phyloP scores from a whole-genome alignment of 805 yeast genomes.

The Osmozyma mogii region DNA sequence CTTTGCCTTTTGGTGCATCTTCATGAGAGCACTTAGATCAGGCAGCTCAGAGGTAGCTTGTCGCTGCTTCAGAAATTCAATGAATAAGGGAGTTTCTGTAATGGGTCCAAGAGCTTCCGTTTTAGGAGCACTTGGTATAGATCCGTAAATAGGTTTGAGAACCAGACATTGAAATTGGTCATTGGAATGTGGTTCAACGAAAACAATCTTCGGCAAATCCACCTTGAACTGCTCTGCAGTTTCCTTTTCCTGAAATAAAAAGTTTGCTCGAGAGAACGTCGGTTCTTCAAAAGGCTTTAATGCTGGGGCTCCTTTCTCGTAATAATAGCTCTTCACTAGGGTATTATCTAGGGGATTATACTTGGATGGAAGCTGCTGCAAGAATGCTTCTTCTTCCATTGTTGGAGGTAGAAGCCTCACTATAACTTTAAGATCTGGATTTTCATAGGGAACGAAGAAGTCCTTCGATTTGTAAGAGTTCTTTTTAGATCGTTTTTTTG shows the following conservation, averaged over 20 bases:
- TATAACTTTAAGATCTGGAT: constrained; percentile 10
- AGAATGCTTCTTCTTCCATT: constrained; percentile 10
- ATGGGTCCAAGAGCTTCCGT: neutral
- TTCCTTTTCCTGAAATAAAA: constrained; percentile 7
- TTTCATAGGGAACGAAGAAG: too few species aligned
- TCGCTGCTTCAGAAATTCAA: too few species aligned
- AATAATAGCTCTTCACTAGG: constrained; percentile 4
- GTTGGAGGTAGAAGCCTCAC: constrained; percentile 18
- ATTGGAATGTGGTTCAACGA: constrained; percentile 17
- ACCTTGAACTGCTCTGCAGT: constrained; percentile 6
- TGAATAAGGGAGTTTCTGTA: neutral
- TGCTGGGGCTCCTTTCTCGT: constrained; percentile 13
- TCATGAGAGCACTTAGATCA: too few species aligned
- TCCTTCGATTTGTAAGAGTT: too few species aligned
- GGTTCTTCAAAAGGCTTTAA: constrained; percentile 14
- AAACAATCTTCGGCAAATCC: constrained; percentile 13
- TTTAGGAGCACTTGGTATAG: constrained; percentile 15
- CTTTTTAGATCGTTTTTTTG: too few species aligned
- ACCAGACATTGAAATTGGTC: constrained; percentile 16
- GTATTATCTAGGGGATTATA: constrained; percentile 2
- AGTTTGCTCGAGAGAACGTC: constrained; percentile 12
- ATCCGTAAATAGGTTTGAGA: constrained; percentile 10
- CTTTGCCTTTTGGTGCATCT: too few species aligned
- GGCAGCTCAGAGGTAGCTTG: too few species aligned
- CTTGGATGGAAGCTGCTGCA: constrained; percentile 7